These are phyloP conservation scores for Trichoderma aggressivum DNA, from an alignment of 2,329 filamentous ascomycete species.

Conservation along the genomic window DNA sequence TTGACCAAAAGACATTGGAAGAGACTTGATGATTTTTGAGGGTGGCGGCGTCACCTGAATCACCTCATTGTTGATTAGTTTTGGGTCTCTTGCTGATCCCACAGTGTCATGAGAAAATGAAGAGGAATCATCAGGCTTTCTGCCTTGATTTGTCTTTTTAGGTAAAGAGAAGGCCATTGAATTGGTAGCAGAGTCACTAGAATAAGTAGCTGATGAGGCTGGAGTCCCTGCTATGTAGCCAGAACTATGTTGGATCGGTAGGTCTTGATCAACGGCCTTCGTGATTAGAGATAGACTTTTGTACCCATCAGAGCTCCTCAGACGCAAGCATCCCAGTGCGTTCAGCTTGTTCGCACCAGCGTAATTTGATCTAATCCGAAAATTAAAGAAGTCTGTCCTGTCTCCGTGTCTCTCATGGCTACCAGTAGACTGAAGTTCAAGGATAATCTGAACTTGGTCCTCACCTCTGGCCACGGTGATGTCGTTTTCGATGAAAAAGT, in stretches of 20 bases:
- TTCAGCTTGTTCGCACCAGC: background rate
- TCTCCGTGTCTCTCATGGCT: background rate
- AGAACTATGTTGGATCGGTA: background rate
- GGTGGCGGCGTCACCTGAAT: background rate
- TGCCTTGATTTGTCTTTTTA: background rate
- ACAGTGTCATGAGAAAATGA: background rate
- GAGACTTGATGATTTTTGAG: background rate
- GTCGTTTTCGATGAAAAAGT: background rate
- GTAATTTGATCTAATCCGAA: background rate
- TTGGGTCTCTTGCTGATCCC: background rate
- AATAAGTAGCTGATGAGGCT: background rate
- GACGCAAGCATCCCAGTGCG: background rate
- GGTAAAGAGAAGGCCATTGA: too few species aligned
- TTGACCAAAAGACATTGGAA: conserved; percentile 39
- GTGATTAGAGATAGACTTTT: background rate
- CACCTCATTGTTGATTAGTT: background rate
- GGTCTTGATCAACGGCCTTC: background rate
- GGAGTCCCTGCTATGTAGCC: background rate
- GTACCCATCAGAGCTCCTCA: background rate
- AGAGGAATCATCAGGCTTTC: background rate
- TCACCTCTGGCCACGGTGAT: background rate
- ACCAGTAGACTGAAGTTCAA: background rate
- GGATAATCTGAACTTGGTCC: background rate
- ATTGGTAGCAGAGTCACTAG: too few species aligned
- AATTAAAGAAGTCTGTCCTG: background rate